Base-by-base conservation (phyloP, 352 stramenopile species). In the Elongisporangium senticosum region DNA sequence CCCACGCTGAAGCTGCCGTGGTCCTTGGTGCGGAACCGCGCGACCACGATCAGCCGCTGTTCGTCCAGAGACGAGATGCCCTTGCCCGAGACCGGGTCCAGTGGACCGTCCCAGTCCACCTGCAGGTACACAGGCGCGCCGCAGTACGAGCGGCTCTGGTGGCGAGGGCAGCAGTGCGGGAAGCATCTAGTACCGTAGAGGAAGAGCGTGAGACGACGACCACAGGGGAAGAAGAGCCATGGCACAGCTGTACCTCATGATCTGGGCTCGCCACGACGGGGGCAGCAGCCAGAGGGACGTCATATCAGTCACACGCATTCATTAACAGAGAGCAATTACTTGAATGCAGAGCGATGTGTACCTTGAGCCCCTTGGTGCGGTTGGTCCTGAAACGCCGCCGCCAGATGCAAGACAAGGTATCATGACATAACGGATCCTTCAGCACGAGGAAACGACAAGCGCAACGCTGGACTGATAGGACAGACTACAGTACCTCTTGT, bases 151-250 rank as follows among this genome's bases (percentile, higher is more conserved):
- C 75, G 71, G 11, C 63, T 59, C 4, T 72, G 67, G 49, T 86
- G 76, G 7, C 55, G 68, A 2, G 73, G 73, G 52, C 76, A 86
- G 56, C 76, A 86, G 49, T 86, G 76, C 2, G 76, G 76, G 63
- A 86, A 86, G 52, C 76, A 86, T 4, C 73, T 43, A n/a, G 11
- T 37, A 37, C 26, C 26, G 26, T 11, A 37, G 26, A 37, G 10
- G 5, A 43, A 43, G 33, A 43, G 33, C 33, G 33, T 43, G 33
- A 43, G 33, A 43, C 33, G 11, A 43, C 13, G 33, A 14, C 33
- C 1, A 26, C 23, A 17, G 28, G 1, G 33, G 33, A 17, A 43
- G 33, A 43, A 43, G 13, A 43, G 33, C 33, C 33, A 43, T 0
- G 26, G 26, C 3, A 28, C 24, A 37, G 33, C 33, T 43, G 2